These are phyloP conservation scores for Mycena vitilis DNA, from an alignment of 768 basidiomycete species.

Conservation along the genomic window DNA sequence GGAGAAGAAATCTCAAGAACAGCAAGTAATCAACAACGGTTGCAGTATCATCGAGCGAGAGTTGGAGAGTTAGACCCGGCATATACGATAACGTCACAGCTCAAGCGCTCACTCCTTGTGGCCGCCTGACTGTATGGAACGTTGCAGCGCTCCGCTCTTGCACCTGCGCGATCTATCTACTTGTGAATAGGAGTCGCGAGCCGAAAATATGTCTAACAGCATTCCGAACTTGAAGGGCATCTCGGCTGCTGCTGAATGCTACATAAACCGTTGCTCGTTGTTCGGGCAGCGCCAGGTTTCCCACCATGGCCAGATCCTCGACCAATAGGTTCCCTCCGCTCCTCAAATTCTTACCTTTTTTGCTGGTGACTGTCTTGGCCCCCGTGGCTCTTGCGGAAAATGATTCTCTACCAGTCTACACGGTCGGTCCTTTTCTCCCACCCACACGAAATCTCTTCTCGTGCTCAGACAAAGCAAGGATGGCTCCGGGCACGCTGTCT, in stretches of 20 bases:
- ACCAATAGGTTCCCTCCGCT: not conserved
- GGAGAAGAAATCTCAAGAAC: too few relatives aligned
- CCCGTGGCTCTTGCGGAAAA: slow-evolving; percentile 4
- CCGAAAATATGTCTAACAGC: too few relatives aligned
- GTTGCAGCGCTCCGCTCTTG: not conserved
- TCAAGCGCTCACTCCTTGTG: not conserved
- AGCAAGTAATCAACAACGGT: too few relatives aligned
- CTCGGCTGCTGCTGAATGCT: not conserved
- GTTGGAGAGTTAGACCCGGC: too few relatives aligned
- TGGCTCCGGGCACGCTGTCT: slow-evolving; percentile 31
- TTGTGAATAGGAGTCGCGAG: not conserved
- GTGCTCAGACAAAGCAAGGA: slow-evolving; percentile 24
- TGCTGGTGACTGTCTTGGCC: not conserved
- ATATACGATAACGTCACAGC: not conserved
- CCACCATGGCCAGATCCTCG: slow-evolving; percentile 12
- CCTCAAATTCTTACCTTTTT: slow-evolving; percentile 9
- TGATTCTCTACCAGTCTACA: slow-evolving; percentile 21
- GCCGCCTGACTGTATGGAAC: not conserved
- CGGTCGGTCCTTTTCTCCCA: slow-evolving; percentile 15
- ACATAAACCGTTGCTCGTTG: slow-evolving; percentile 5
- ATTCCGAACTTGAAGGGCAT: not conserved
- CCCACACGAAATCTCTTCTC: not conserved
- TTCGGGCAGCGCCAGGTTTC: not conserved
- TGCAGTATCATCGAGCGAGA: too few relatives aligned
- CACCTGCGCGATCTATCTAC: not conserved